Base-by-base conservation (phyloP, 305 asterid species). In the Striga hermonthica region DNA sequence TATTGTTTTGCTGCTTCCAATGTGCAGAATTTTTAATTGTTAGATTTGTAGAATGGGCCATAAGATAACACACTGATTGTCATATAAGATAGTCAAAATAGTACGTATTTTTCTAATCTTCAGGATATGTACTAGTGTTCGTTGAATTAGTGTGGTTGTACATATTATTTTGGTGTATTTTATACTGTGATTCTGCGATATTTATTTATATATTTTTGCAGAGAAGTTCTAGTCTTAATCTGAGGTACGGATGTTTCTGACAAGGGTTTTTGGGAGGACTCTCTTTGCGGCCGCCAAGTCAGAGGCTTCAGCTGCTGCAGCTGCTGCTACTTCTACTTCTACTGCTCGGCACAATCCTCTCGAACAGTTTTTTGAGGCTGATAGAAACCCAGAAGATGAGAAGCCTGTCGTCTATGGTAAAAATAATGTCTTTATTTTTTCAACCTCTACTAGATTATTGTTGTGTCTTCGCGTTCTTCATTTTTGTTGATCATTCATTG, bases 381-480 rank as follows among this genome's bases (percentile, higher is more conserved):
- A 85, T 53, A 72, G 95, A 64, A 80, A 73, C 35, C 66, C 66
- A 0, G 95, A 90, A 9, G 97, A 87, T 39, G 96, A 88, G 28
- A 83, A 80, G 67, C 95, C 95, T 45, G 71, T 83, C 12, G 83
- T 87, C 58, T 92, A 87, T 71, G 98, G 98, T 92, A 75, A 41
- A 49, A 28, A 11, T n/a, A 2, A 9, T 37, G 6, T 15, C 10
- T 53, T 10, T 64, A 3, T 54, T 4, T 36, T 11, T 11, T 49
- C 31, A 22, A 22, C 54, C 39, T 11, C 43, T 28, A 1, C 37
- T 15, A 68, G 13, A 50, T 60, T 52, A 47, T n/a, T 9, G 13
- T 53, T 55, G 11, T 9, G 50, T 69, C 38, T 60, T 63, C 16
- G 54, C 3, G 31, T 54, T 52, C n/a, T 66, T 60, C 43, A 12